These are phyloP conservation scores for Brasenia schreberi DNA, from an alignment of 164 flowering plant species.

Conservation along the genomic window DNA sequence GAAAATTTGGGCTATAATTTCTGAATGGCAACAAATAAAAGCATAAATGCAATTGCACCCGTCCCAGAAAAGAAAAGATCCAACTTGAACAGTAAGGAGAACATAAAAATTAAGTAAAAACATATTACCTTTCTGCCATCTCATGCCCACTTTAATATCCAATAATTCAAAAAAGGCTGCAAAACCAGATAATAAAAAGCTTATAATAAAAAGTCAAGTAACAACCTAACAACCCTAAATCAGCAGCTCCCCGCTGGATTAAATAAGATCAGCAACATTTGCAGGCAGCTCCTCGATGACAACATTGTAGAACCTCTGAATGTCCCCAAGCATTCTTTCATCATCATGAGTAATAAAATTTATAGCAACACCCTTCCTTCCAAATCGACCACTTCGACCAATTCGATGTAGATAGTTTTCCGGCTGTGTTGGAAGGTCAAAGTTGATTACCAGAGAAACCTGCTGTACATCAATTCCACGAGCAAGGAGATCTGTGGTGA, in stretches of 20 bases:
- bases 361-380: slow-evolving; percentile 63
- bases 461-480: slow-evolving; percentile 70
- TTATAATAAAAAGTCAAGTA: not conserved
- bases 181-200: not conserved
- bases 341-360: slow-evolving; percentile 48
- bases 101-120: not conserved
- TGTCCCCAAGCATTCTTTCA: slow-evolving; percentile 47
- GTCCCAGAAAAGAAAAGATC: not conserved
- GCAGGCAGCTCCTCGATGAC: slow-evolving; percentile 55
- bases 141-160: not conserved
- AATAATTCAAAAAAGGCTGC: not conserved
- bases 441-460: slow-evolving; percentile 57
- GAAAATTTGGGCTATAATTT: too few species aligned
- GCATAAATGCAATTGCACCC: not conserved
- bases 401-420: slow-evolving; percentile 63
- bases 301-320: slow-evolving; percentile 56
- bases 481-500: slow-evolving; percentile 59
- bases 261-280: slow-evolving; percentile 60
- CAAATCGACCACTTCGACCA: slow-evolving; percentile 62
- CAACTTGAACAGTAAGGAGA: not conserved
- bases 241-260: slow-evolving; percentile 2
- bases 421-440: slow-evolving; percentile 61
- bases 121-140: not conserved
- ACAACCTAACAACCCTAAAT: not conserved
- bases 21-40: too few species aligned